A percentile compares a stretch with the other conserved stretches of the same genome.
Evolutionary conservation across 805 yeast species (phyloP).

Genomic region (Starmerella tilneyi): DNA sequence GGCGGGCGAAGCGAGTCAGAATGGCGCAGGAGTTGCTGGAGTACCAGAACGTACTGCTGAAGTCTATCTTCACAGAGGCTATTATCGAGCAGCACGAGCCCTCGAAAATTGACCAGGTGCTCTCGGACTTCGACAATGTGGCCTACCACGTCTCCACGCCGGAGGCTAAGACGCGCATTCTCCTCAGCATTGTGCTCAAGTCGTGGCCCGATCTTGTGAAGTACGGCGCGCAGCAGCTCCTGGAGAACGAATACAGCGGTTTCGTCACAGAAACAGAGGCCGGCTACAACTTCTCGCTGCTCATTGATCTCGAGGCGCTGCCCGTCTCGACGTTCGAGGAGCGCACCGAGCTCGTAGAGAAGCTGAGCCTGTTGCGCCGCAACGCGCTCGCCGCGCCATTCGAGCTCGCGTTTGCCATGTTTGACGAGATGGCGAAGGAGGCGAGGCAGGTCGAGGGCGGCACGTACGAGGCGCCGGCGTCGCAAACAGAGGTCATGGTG

Average conservation of each 20-base stretch:
- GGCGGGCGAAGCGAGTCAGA: background rate
- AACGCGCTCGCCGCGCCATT: conserved; percentile 89
- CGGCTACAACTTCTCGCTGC: conserved; percentile 73
- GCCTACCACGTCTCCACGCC: conserved; percentile 89
- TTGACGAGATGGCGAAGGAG: conserved; percentile 46
- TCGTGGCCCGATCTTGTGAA: conserved; percentile 64
- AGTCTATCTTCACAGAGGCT: conserved; percentile 69
- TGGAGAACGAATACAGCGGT: conserved; percentile 42
- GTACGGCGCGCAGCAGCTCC: conserved; percentile 42
- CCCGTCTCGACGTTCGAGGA: conserved; percentile 37
- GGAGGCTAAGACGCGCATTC: conserved; percentile 52
- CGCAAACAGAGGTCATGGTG: conserved; percentile 49
- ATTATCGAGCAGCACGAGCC: conserved; percentile 42
- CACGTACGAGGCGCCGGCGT: conserved; percentile 34
- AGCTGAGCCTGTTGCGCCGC: conserved; percentile 68
- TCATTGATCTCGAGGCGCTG: conserved; percentile 46
- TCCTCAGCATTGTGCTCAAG: conserved; percentile 61
- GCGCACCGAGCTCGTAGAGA: conserved; percentile 44
- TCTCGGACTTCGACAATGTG: conserved; percentile 93
- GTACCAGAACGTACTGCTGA: conserved; percentile 69
- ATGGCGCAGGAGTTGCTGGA: conserved; percentile 70
- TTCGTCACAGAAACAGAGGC: conserved; percentile 51
- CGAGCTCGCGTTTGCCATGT: conserved; percentile 70
- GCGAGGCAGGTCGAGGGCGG: conserved; percentile 30
- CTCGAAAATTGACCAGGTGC: conserved; percentile 61